phyloP scores from a whole-genome alignment of 2,329 filamentous ascomycete genomes.

The Macrophomina tecta region DNA sequence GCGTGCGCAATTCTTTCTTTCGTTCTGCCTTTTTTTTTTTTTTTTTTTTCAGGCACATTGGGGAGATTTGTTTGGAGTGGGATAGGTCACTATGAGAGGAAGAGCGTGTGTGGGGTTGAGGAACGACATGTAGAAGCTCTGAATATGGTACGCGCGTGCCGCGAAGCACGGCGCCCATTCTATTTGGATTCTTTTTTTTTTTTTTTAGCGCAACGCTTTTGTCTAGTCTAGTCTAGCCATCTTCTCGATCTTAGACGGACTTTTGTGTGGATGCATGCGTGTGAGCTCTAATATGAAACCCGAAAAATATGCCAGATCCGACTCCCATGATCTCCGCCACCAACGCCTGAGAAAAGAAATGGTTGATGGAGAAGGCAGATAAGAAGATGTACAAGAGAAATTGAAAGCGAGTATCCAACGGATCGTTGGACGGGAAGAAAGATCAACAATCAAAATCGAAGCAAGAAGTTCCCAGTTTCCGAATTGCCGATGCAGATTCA shows the following conservation, averaged over 20 bases:
- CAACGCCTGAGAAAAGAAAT: not conserved
- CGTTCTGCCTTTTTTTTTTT: no score
- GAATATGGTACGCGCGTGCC: not conserved
- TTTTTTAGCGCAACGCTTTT: not conserved
- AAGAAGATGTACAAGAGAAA: not conserved
- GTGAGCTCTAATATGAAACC: conserved; percentile 1
- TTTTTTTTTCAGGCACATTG: no score
- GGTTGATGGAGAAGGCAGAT: not conserved
- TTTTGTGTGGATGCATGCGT: not conserved
- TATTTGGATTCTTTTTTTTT: not conserved
- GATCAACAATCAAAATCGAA: not conserved
- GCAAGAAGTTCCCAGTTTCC: not conserved
- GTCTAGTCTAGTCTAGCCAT: conserved; percentile 4
- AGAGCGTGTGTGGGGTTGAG: no score
- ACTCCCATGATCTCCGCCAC: conserved; percentile 1
- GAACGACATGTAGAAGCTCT: not conserved
- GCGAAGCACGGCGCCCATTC: not conserved
- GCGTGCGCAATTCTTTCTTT: no score
- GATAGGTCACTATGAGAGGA: no score
- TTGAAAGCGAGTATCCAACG: not conserved
- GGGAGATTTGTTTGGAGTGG: no score
- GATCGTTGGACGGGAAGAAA: not conserved
- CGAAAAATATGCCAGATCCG: not conserved
- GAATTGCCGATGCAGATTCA: conserved; percentile 14
- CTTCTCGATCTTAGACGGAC: not conserved